phyloP scores from a whole-genome alignment of 441 rosid genomes.

The Breynia disticha region DNA sequence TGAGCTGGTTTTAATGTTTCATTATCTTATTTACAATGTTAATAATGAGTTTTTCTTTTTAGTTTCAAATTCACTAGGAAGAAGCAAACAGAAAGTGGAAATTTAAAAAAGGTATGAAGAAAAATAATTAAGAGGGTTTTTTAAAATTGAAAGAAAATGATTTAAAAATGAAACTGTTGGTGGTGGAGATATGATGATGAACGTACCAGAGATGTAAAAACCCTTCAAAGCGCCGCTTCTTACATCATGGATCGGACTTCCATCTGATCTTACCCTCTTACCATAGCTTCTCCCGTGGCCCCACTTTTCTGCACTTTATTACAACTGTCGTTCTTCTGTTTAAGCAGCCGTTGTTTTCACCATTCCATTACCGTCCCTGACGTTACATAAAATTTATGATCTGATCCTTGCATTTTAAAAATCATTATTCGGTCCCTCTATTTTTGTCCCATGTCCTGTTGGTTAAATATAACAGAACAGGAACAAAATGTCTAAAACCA shows the following conservation, averaged over 20 bases:
- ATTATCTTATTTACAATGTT: not conserved
- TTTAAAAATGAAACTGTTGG: not conserved
- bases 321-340: too few relatives aligned
- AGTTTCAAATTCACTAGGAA: not conserved
- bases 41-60: not conserved
- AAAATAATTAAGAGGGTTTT: not conserved
- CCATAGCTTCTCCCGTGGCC: too few relatives aligned
- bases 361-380: too few relatives aligned
- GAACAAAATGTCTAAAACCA: too few relatives aligned
- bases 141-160: not conserved
- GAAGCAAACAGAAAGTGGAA: slow-evolving; percentile 9
- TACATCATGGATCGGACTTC: slow-evolving; percentile 20
- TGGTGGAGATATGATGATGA: slow-evolving; percentile 2
- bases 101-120: not conserved
- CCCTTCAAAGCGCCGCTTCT: slow-evolving; percentile 16
- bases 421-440: too few relatives aligned
- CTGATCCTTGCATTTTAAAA: too few relatives aligned
- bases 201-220: slow-evolving; percentile 13
- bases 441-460: too few relatives aligned
- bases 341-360: too few relatives aligned
- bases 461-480: too few relatives aligned
- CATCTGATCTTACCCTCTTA: slow-evolving; percentile 14
- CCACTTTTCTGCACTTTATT: too few relatives aligned
- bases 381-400: too few relatives aligned
- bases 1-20: not conserved